Base-by-base conservation (phyloP, 495 filamentous ascomycete species). In the Penicillium waksmanii region DNA sequence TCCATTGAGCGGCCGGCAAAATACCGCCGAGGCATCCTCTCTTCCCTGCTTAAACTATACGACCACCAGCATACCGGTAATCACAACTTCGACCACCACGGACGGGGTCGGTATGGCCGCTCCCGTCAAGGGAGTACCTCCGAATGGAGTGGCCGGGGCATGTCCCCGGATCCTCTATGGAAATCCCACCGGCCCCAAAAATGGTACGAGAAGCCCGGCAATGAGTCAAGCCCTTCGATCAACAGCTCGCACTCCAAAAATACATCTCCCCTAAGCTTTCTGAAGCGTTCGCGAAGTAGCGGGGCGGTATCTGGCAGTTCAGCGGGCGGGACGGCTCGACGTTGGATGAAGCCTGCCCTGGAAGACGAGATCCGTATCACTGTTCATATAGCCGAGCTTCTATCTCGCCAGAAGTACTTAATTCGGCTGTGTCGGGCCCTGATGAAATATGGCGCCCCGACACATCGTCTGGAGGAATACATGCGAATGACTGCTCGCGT, bases 401-500 rank as follows among this genome's bases (percentile, higher is more conserved):
- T 97, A 53, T 82, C 84, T 53, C 87, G 94, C 13, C 94, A 98
- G 64, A 82, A 82, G 48, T 97, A 96, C 74, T 82, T 97, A 34
- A 76, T 94, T 47, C 90, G 87, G 58, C 86, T 97, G 36, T 97
- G 95, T 70, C 85, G 85, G 49, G 91, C 91, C 1, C 74, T 97
- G 66, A 97, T 98, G 91, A 82, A 83, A 59, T 92, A 88, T 58
- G 91, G 91, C 15, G 89, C 89, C 1, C 89, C 89, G 7, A 92
- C 89, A 0, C 89, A 93, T 64, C 81, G 89, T 10, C 70, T 93
- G 17, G 89, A 93, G 68, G 88, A 90, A 64, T 96, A 96, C 66
- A 89, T 98, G 89, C 87, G 82, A 55, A 96, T 93, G 92, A 91
- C 90, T 13, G 87, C 93, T 25, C 84, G 91, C 3, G 90, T 96